Conservation (phyloP, 495 filamentous ascomycete genomes). For the Pyronema omphalodes region DNA sequence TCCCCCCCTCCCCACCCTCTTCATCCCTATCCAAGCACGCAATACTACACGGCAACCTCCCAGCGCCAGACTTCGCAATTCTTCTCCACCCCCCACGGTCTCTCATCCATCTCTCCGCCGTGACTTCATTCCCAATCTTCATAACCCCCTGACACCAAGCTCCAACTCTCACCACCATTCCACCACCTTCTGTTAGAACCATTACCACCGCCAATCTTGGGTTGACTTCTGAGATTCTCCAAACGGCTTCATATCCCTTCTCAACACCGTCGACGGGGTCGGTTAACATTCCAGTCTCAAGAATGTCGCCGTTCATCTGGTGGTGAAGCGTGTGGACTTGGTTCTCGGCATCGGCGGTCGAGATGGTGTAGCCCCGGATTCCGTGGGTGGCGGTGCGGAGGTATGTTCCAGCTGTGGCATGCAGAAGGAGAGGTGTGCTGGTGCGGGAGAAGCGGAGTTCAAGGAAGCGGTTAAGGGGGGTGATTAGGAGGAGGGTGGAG, state of each 20-base stretch:
- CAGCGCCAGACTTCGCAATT: not conserved
- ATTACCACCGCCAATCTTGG: not conserved
- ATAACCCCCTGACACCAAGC: constrained; percentile 5
- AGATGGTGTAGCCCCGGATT: not conserved
- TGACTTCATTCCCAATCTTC: not conserved
- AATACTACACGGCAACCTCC: not conserved
- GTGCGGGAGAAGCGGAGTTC: constrained; percentile 1
- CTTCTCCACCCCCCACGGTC: not conserved
- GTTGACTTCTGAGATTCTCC: not conserved
- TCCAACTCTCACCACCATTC: constrained; percentile 3
- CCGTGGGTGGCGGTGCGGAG: not conserved
- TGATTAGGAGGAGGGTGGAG: constrained; percentile 3
- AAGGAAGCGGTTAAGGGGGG: constrained; percentile 1
- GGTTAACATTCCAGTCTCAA: not conserved
- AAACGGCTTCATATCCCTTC: not conserved
- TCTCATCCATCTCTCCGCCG: not conserved
- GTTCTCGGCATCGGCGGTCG: not conserved
- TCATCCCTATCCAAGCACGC: constrained; percentile 6
- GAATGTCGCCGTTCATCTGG: not conserved
- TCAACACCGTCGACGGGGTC: not conserved
- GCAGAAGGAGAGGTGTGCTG: not conserved
- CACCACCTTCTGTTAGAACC: not conserved
- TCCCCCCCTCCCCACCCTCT: not conserved
- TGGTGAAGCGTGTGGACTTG: not conserved
- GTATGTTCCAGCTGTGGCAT: not conserved